These are phyloP conservation scores for Mycena vulgaris DNA, from an alignment of 768 basidiomycete species.

Conservation along the genomic window DNA sequence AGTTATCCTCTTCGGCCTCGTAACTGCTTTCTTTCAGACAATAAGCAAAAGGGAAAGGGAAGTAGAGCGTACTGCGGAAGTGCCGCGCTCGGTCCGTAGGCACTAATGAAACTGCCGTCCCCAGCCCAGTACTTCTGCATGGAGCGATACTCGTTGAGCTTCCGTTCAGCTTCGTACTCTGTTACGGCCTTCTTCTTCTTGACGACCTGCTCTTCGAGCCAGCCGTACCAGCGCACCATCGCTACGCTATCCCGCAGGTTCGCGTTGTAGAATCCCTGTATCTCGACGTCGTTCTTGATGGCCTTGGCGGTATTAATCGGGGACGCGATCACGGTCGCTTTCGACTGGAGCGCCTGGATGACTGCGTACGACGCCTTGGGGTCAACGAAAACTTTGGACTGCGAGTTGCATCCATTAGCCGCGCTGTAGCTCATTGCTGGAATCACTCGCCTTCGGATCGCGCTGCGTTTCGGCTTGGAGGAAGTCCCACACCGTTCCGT, in stretches of 20 bases:
- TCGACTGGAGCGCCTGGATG: constrained; percentile 65
- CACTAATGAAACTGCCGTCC: constrained; percentile 75
- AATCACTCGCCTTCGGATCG: constrained; percentile 60
- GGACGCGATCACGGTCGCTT: constrained; percentile 51
- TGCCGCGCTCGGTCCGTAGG: constrained; percentile 44
- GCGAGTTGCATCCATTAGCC: background rate
- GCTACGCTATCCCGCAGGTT: constrained; percentile 82
- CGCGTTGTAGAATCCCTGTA: constrained; percentile 76
- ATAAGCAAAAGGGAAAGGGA: background rate
- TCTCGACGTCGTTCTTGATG: constrained; percentile 71
- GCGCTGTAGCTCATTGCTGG: background rate
- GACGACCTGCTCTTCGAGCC: constrained; percentile 38
- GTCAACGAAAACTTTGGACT: constrained; percentile 67
- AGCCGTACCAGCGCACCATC: constrained; percentile 61
- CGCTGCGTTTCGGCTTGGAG: constrained; percentile 64
- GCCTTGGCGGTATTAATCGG: constrained; percentile 73
- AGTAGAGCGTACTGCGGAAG: constrained; percentile 30
- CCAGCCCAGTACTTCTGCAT: constrained; percentile 73
- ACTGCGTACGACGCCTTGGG: constrained; percentile 73
- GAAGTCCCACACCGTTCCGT: constrained; percentile 65
- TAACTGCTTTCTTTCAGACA: constrained; percentile 72
- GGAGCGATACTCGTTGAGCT: constrained; percentile 72
- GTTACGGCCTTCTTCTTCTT: constrained; percentile 34
- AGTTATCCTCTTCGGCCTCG: constrained; percentile 66
- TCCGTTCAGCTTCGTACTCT: constrained; percentile 66